Conservation (phyloP, 2,329 filamentous ascomycete genomes). For the Byssoonygena ceratinophila region DNA sequence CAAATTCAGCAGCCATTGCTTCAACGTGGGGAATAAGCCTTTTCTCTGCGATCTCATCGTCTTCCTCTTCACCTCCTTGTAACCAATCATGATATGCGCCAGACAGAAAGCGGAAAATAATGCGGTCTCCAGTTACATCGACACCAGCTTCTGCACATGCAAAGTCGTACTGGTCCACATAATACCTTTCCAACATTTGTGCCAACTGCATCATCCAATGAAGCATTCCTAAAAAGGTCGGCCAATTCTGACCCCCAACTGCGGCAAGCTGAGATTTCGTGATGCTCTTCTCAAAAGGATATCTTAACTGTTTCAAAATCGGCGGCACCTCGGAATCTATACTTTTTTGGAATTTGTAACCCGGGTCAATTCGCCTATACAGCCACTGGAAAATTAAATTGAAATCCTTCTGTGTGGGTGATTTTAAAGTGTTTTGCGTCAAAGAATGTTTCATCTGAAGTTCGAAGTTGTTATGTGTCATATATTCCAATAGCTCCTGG, state of each 20-base stretch:
- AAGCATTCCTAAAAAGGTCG: conserved; percentile 80
- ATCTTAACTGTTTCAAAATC: conserved; percentile 82
- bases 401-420: conserved; percentile 96
- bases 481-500: conserved; percentile 81
- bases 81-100: conserved; percentile 90
- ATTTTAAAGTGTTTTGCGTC: conserved; percentile 82
- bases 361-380: conserved; percentile 89
- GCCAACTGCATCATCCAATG: conserved; percentile 99
- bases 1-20: conserved; percentile 78
- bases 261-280: conserved; percentile 93
- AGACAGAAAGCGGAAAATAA: conserved; percentile 87
- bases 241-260: conserved; percentile 95
- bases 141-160: conserved; percentile 79
- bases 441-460: conserved; percentile 93
- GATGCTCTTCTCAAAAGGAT: conserved; percentile 90
- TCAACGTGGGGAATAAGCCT: conserved; percentile 75
- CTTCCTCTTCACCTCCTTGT: conserved; percentile 77
- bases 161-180: conserved; percentile 69
- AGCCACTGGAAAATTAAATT: conserved; percentile 97
- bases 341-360: conserved; percentile 83
- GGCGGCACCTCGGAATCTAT: conserved; percentile 93
- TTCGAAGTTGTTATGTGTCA: conserved; percentile 90
- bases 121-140: conserved; percentile 78
- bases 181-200: conserved; percentile 82
- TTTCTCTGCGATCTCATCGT: conserved; percentile 70